Conservation (phyloP, 73 alveolate genomes). For the Uronychia setigera region DNA sequence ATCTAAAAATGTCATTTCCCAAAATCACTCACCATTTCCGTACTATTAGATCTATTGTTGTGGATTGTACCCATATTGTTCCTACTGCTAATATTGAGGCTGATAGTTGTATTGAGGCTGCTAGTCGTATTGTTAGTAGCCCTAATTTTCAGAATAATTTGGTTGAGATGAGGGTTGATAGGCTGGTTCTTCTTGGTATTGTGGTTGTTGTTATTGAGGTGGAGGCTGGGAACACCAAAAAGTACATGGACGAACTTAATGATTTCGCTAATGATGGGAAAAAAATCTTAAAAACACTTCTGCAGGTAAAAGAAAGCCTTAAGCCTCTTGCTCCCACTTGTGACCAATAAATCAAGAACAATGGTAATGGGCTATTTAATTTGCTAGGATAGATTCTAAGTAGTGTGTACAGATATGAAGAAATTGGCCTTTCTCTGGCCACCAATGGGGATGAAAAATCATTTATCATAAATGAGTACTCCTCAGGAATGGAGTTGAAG, state of each 20-base stretch:
- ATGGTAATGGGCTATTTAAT: background rate
- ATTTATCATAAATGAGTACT: background rate
- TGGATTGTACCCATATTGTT: no score
- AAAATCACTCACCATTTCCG: no score
- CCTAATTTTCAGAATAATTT: no score
- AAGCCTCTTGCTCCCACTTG: background rate
- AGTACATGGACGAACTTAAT: background rate
- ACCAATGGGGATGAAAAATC: background rate
- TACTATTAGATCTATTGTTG: no score
- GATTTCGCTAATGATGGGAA: background rate
- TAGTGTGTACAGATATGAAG: background rate
- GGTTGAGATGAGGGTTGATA: no score
- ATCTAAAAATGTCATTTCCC: no score
- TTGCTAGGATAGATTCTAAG: background rate
- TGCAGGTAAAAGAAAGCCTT: background rate
- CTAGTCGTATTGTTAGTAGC: no score
- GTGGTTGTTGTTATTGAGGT: background rate
- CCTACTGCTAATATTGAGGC: no score
- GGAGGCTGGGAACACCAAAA: background rate
- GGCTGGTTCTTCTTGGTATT: no score
- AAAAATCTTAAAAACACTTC: background rate
- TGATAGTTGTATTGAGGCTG: no score
- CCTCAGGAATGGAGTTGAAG: conserved; percentile 9
- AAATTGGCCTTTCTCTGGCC: background rate
- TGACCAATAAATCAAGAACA: background rate